Percentiles rank a stretch among this genome's conserved stretches.
Conservation (phyloP, 2,329 filamentous ascomycete genomes). For the Colletotrichum spinosum region DNA sequence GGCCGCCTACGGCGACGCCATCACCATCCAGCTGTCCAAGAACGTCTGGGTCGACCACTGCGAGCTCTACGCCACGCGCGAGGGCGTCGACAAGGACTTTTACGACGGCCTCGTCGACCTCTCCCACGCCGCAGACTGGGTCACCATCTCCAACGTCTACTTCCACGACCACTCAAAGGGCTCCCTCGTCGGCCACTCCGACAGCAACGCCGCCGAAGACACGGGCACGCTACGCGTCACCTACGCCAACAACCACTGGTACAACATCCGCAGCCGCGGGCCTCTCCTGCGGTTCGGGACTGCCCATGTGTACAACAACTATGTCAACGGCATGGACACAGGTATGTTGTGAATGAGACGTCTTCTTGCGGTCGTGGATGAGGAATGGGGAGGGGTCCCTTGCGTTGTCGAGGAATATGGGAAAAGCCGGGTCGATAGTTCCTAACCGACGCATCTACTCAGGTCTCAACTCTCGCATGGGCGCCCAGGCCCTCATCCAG, state of each 20-base stretch:
- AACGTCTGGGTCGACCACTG: slow-evolving; percentile 74
- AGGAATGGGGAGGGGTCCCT: no score
- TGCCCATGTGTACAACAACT: slow-evolving; percentile 62
- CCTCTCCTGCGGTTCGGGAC: slow-evolving; percentile 73
- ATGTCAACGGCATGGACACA: slow-evolving; percentile 48
- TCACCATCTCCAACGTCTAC: slow-evolving; percentile 55
- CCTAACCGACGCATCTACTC: slow-evolving; percentile 40
- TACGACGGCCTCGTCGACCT: slow-evolving; percentile 73
- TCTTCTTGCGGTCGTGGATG: not conserved
- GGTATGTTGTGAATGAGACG: not conserved
- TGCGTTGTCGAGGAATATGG: no score
- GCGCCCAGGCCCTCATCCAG: slow-evolving; percentile 64
- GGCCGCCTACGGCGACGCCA: slow-evolving; percentile 65
- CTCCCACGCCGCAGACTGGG: slow-evolving; percentile 69
- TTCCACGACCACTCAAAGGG: slow-evolving; percentile 66
- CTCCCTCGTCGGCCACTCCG: slow-evolving; percentile 66
- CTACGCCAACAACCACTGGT: slow-evolving; percentile 72
- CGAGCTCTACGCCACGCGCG: slow-evolving; percentile 63
- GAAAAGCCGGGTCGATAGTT: not conserved
- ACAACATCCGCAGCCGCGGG: slow-evolving; percentile 69
- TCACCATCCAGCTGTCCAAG: slow-evolving; percentile 63
- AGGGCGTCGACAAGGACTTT: slow-evolving; percentile 71
- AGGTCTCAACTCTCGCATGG: slow-evolving; percentile 64
- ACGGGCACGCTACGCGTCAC: slow-evolving; percentile 69
- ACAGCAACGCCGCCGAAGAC: slow-evolving; percentile 66